Evolutionary conservation across 305 asterid genomes (phyloP), one percentile per base, ranked within the genome.

Genomic region (Fraxinus latifolia): DNA sequence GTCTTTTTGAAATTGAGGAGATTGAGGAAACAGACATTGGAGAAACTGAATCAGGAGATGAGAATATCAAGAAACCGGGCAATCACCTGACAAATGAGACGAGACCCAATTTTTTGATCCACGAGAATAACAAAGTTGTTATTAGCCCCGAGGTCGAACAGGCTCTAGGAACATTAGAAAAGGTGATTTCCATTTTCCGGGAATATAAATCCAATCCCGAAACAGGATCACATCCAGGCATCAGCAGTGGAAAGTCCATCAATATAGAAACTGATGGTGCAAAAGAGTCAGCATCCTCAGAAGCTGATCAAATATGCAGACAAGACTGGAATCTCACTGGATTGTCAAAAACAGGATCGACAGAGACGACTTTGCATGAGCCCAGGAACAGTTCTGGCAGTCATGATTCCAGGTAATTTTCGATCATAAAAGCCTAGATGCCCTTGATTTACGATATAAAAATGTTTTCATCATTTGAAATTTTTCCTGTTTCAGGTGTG

Each of bases 101-200:
- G 15, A 76, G 21, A 29, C 42, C 75, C 25, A 7, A 31, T 4
- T 12, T 70, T 70, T 70, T 32, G 23, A 21, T 31, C 1, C 82
- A 81, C 75, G 34, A 77, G 33, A 71, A 85, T 53, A 67, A 76
- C 74, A 88, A 87, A 72, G 77, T 82, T 42, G 44, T 21, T 23
- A 75, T 90, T 82, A 88, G 96, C 76, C 91, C 91, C 0, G 88
- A 88, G 87, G 97, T 95, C 79, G 85, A 77, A 88, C 83, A 70
- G 81, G 98, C 97, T 86, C 83, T 95, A 81, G 88, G 65, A 55
- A 92, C 91, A 70, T 74, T 95, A 83, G 93, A 90, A 32, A 88
- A 86, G 88, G 91, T 87, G 14, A 92, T 95, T 70, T 82, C 88
- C 29, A 62, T 92, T 23, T n/a, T 90, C 1, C 91, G 93, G 74